Evolutionary conservation across 495 filamentous ascomycete genomes (phyloP).

Genomic region (Ascobolus immersus): DNA sequence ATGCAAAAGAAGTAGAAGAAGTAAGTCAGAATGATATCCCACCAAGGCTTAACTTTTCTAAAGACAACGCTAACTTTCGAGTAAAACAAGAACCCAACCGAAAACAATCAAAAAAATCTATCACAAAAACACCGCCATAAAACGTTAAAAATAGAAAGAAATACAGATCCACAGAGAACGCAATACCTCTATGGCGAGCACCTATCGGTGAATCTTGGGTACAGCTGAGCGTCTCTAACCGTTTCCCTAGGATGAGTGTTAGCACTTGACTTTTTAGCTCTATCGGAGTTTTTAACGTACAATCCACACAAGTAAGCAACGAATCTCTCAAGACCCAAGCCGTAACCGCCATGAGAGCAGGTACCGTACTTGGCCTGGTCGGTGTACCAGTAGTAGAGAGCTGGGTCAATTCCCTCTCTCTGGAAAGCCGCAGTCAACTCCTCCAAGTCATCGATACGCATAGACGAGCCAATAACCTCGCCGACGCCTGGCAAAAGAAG

Average conservation of each 20-base stretch:
- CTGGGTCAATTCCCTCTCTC: slow-evolving; percentile 58
- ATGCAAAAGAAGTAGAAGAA: too few relatives aligned
- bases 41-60: too few relatives aligned
- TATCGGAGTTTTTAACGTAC: too few relatives aligned
- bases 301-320: slow-evolving; percentile 86
- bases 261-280: too few relatives aligned
- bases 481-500: slow-evolving; percentile 90
- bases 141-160: not conserved
- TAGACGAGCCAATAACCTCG: slow-evolving; percentile 88
- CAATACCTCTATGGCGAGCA: slow-evolving; percentile 45
- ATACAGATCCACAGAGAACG: slow-evolving; percentile 2
- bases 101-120: too few relatives aligned
- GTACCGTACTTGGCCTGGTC: slow-evolving; percentile 95
- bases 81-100: too few relatives aligned
- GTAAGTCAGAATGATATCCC: too few relatives aligned
- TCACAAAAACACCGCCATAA: not conserved
- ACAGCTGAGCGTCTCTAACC: slow-evolving; percentile 69
- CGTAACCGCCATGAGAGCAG: slow-evolving; percentile 85
- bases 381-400: slow-evolving; percentile 96
- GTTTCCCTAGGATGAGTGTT: too few relatives aligned
- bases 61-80: too few relatives aligned
- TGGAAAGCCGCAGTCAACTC: slow-evolving; percentile 76
- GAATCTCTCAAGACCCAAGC: slow-evolving; percentile 85
- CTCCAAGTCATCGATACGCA: slow-evolving; percentile 87
- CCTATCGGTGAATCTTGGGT: slow-evolving; percentile 78